phyloP scores from a whole-genome alignment of 495 filamentous ascomycete genomes.

The Cryomyces minteri region DNA sequence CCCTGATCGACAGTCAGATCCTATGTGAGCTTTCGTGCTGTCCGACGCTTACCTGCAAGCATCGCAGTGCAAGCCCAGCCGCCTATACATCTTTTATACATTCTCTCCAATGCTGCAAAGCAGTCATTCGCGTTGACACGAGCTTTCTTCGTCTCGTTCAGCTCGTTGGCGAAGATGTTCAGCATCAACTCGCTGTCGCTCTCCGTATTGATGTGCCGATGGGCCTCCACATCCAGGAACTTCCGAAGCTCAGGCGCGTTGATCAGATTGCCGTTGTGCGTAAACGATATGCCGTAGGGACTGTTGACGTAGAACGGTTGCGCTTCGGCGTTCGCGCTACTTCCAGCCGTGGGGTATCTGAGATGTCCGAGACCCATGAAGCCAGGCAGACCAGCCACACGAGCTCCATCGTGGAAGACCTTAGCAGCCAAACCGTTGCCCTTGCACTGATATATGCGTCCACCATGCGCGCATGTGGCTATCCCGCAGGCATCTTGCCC shows the following conservation, averaged over 20 bases:
- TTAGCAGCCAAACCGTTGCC: slow-evolving; percentile 83
- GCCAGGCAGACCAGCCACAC: slow-evolving; percentile 62
- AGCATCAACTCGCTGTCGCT: slow-evolving; percentile 90
- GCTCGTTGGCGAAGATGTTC: slow-evolving; percentile 84
- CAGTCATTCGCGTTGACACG: slow-evolving; percentile 85
- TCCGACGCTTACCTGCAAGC: slow-evolving; percentile 48
- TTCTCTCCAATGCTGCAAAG: slow-evolving; percentile 54
- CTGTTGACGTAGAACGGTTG: slow-evolving; percentile 91
- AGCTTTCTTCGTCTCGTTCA: slow-evolving; percentile 90
- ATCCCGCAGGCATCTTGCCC: slow-evolving; percentile 91
- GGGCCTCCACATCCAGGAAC: slow-evolving; percentile 74
- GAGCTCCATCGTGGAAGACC: slow-evolving; percentile 65
- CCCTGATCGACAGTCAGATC: slow-evolving; percentile 14
- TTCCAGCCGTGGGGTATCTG: slow-evolving; percentile 81
- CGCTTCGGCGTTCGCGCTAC: slow-evolving; percentile 60
- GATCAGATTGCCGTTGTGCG: slow-evolving; percentile 85
- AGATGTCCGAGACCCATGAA: slow-evolving; percentile 83
- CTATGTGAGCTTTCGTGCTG: neutral
- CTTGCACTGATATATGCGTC: slow-evolving; percentile 78
- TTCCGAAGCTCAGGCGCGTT: slow-evolving; percentile 66
- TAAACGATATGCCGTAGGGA: slow-evolving; percentile 58
- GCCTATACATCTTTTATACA: slow-evolving; percentile 64
- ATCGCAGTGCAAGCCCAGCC: slow-evolving; percentile 82
- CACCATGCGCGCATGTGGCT: slow-evolving; percentile 55
- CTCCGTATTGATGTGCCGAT: slow-evolving; percentile 93